These are phyloP conservation scores for Exophiala calicioides DNA, from an alignment of 2,329 filamentous ascomycete genomes.

Conservation along the genomic window DNA sequence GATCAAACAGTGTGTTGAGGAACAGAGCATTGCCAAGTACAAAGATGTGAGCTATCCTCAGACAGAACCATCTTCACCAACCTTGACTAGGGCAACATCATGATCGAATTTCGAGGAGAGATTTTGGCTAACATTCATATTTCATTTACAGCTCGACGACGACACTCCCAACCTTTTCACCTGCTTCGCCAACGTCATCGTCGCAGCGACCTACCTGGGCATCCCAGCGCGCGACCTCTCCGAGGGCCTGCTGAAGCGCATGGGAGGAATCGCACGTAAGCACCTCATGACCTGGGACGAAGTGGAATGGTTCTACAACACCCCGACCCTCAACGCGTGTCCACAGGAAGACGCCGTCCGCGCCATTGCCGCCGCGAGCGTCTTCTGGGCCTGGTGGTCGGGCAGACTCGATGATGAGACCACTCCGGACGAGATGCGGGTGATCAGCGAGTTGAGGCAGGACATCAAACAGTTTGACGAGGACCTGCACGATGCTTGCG, in stretches of 20 bases:
- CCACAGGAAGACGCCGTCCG: conserved; percentile 16
- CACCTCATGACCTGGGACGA: conserved; percentile 24
- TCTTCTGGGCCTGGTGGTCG: conserved; percentile 28
- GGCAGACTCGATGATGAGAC: conserved; percentile 20
- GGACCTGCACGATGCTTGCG: conserved; percentile 25
- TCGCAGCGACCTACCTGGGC: conserved; percentile 19
- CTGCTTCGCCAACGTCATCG: conserved; percentile 22
- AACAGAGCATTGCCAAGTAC: conserved; percentile 20
- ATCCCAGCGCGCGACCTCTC: conserved; percentile 24
- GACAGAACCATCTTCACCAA: background rate
- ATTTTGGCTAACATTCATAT: background rate
- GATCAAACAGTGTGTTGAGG: conserved; percentile 22
- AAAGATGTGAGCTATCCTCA: conserved; percentile 12
- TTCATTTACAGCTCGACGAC: conserved; percentile 18
- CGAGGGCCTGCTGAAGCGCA: conserved; percentile 20
- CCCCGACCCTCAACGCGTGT: conserved; percentile 13
- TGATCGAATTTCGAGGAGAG: too few relatives aligned
- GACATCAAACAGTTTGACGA: conserved; percentile 18
- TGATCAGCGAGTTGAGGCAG: conserved; percentile 17
- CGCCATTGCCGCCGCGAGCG: conserved; percentile 19
- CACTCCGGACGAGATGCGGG: conserved; percentile 22
- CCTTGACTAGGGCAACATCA: too few relatives aligned
- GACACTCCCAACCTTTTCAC: conserved; percentile 14
- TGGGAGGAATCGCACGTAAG: conserved; percentile 21
- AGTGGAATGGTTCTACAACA: conserved; percentile 25